Evolutionary conservation across 73 alveolate genomes (phyloP), one percentile per base, ranked within the genome.

Genomic region (Paramecium caudatum): DNA sequence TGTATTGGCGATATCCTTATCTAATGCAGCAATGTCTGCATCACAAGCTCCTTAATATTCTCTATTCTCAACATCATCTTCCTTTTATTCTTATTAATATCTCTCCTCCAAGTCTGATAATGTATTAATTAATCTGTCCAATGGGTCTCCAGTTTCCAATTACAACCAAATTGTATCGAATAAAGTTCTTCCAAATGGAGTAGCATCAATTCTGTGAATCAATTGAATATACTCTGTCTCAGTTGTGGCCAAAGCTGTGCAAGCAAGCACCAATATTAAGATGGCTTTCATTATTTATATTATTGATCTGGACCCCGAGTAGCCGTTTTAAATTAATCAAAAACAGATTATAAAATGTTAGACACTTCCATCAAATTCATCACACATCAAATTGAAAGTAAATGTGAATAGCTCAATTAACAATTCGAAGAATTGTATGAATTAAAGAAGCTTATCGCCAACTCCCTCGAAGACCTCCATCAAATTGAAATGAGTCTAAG

Each of bases 81-180:
- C 87, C 49, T 46, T 70, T 6, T 70, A 39, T 37, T 70, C 87
- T 36, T 25, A 7, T 16, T 39, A 39, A 39, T 70, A 70, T 70
- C 87, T 70, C 25, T 70, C 87, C 27, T 70, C 87, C 68, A 70
- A 70, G 16, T 70, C 87, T 8, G 61, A 19, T 5, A 70, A 19
- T 0, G 87, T 70, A 25, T 70, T 27, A 15, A 74, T 4, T 41
- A 74, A 45, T 74, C 88, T 74, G n/a, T 74, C 88, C 21, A 41
- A 74, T 13, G 69, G 69, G 55, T 74, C 88, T 16, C 88, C 70
- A 0, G 88, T 45, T 43, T 74, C 62, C 13, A 74, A 37, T 21
- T 74, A 41, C 1, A 41, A 12, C 16, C 21, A 74, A n/a, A 74
- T 41, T n/a, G 69, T 41, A 39, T 74, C 88, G 33, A 74, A 70